A percentile compares a stretch with the other conserved stretches of the same genome.
Evolutionary conservation across 148 eudicot species (phyloP).

Genomic region (Drosera capensis): DNA sequence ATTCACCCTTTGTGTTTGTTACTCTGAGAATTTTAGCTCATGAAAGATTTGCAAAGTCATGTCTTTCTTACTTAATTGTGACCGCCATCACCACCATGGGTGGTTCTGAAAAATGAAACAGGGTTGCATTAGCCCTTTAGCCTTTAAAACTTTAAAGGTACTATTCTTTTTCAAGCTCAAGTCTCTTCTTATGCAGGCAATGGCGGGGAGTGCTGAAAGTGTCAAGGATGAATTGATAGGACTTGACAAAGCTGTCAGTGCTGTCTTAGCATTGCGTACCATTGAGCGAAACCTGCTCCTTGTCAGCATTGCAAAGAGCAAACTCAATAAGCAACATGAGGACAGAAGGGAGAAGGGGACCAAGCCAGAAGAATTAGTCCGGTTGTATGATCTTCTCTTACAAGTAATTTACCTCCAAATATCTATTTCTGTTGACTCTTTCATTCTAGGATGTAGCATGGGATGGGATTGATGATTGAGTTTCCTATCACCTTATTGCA

Average conservation of each 20-base stretch:
- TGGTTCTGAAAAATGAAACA: too few species aligned
- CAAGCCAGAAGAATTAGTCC: conserved; percentile 94
- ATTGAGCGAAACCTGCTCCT: conserved; percentile 84
- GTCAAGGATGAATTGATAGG: conserved; percentile 84
- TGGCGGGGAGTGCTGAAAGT: conserved; percentile 73
- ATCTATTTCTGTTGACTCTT: neutral
- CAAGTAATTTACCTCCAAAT: conserved; percentile 34
- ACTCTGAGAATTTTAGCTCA: neutral
- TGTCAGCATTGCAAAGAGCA: conserved; percentile 75
- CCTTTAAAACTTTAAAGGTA: too few species aligned
- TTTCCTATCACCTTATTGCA: neutral
- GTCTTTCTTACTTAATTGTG: too few species aligned
- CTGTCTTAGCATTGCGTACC: conserved; percentile 69
- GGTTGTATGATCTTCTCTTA: conserved; percentile 68
- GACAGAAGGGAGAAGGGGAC: conserved; percentile 71
- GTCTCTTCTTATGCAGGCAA: conserved; percentile 34
- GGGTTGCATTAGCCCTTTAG: too few species aligned
- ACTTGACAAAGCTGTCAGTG: conserved; percentile 90
- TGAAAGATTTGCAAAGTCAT: neutral
- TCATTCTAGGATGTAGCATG: neutral
- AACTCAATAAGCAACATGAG: conserved; percentile 55
- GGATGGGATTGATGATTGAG: neutral
- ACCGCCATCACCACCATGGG: too few species aligned
- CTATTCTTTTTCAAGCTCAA: too few species aligned
- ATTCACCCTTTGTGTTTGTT: neutral